A percentile compares a stretch with the other conserved stretches of the same genome.
Conservation (phyloP, 2,329 filamentous ascomycete genomes). For the Raffaelea deltoideospora region DNA sequence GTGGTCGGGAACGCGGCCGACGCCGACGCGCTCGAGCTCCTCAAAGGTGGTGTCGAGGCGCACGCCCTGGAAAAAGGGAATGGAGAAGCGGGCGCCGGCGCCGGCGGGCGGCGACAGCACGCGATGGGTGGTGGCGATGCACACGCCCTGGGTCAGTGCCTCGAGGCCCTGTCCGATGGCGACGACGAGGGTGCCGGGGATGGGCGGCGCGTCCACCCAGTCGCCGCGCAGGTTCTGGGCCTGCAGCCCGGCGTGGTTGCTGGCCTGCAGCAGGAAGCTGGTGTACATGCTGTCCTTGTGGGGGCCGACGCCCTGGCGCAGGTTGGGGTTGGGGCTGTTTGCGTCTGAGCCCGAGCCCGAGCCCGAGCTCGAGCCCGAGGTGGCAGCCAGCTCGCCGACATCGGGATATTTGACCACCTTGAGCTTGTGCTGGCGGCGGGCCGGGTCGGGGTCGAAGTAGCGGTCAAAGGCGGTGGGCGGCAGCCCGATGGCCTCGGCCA, state of each 20-base stretch:
- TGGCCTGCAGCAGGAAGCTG: slow-evolving; percentile 68
- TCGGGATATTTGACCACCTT: slow-evolving; percentile 85
- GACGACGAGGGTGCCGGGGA: slow-evolving; percentile 65
- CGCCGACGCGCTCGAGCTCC: slow-evolving; percentile 49
- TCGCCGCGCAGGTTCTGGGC: slow-evolving; percentile 64
- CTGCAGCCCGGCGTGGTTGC: slow-evolving; percentile 60
- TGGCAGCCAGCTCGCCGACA: slow-evolving; percentile 37
- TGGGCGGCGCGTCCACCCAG: slow-evolving; percentile 73
- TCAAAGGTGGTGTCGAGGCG: slow-evolving; percentile 67
- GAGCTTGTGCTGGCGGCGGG: slow-evolving; percentile 60
- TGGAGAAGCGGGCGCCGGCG: slow-evolving; percentile 57
- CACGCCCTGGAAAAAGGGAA: slow-evolving; percentile 83
- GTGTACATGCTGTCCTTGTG: slow-evolving; percentile 80
- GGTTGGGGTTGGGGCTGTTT: too few relatives aligned
- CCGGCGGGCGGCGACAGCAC: slow-evolving; percentile 61
- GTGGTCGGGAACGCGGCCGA: slow-evolving; percentile 42
- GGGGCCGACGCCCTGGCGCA: slow-evolving; percentile 46
- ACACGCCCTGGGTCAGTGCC: slow-evolving; percentile 70
- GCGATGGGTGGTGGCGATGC: slow-evolving; percentile 67
- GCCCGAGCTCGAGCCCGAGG: slow-evolving; percentile 19
- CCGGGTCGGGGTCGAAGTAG: slow-evolving; percentile 54
- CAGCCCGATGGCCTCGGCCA: slow-evolving; percentile 71
- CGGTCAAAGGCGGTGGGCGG: slow-evolving; percentile 53
- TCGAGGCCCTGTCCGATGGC: slow-evolving; percentile 80
- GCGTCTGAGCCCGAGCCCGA: too few relatives aligned